These are phyloP conservation scores for Zelonia costaricensis DNA, from an alignment of 208 protist genomes.

Conservation along the genomic window DNA sequence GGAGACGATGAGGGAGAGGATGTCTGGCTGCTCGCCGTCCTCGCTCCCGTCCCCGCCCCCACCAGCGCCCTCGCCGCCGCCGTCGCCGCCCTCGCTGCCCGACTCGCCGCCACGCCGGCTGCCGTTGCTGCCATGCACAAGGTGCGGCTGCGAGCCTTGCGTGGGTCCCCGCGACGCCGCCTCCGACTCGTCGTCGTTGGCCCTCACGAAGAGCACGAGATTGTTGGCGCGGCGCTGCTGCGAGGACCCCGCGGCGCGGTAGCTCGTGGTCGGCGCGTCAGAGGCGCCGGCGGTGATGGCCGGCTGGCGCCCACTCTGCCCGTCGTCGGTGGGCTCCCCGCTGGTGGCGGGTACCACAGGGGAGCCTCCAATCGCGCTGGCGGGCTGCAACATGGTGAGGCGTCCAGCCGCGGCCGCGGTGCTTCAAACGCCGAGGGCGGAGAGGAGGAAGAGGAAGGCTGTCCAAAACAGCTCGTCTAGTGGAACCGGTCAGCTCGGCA, in stretches of 20 bases:
- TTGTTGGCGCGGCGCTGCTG: conserved; percentile 24
- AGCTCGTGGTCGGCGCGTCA: conserved; percentile 11
- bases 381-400: neutral
- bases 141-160: neutral
- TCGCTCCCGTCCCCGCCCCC: neutral
- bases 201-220: conserved; percentile 30
- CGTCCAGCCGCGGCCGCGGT: too few species aligned
- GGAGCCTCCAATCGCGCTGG: conserved; percentile 1
- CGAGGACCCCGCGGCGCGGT: conserved; percentile 11
- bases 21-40: neutral
- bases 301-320: conserved; percentile 8
- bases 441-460: too few species aligned
- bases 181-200: conserved; percentile 29
- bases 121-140: neutral
- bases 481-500: too few species aligned
- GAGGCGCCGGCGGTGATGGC: neutral
- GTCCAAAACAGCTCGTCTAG: too few species aligned
- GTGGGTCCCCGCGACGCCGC: neutral
- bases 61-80: neutral
- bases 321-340: conserved; percentile 14
- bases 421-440: too few species aligned
- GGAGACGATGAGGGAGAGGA: conserved; percentile 9
- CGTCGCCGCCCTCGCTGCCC: too few species aligned
- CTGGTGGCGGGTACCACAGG: neutral
- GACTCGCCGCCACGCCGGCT: too few species aligned